Evolutionary conservation across 1,139 yeast species (phyloP).

Genomic region (Candida labiduridarum): DNA sequence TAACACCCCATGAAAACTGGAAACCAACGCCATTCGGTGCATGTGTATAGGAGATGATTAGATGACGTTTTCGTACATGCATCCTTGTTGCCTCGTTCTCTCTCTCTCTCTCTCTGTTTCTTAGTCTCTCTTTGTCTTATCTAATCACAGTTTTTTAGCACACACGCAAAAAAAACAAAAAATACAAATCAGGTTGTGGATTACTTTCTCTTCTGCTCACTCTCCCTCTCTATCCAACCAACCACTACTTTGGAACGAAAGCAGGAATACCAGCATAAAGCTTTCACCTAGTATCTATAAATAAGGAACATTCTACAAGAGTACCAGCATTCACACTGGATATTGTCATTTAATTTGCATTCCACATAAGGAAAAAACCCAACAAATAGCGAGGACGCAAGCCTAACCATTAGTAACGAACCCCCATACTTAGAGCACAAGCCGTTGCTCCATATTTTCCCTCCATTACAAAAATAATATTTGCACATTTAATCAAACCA

Average conservation of each 20-base stretch:
- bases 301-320: neutral
- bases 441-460: neutral
- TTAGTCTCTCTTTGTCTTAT: slow-evolving; percentile 1
- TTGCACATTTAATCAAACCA: neutral
- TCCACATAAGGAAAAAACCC: too few relatives aligned
- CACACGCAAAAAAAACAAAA: neutral
- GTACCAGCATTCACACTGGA: neutral
- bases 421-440: neutral
- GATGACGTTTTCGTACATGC: neutral
- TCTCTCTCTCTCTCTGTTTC: too few relatives aligned
- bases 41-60: neutral
- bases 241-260: slow-evolving; percentile 1
- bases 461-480: slow-evolving; percentile 1
- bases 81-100: too few relatives aligned
- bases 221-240: neutral
- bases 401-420: neutral
- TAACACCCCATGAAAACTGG: slow-evolving; percentile 35
- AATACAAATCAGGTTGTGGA: slow-evolving; percentile 7
- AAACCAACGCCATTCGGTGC: slow-evolving; percentile 39
- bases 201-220: neutral
- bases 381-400: neutral
- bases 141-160: slow-evolving; percentile 2
- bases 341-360: neutral
- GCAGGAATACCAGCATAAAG: neutral
- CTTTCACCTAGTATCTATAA: neutral